Evolutionary conservation across 371 early-diverging fungal species (phyloP).

Genomic region (Phascolomyces articulosus): DNA sequence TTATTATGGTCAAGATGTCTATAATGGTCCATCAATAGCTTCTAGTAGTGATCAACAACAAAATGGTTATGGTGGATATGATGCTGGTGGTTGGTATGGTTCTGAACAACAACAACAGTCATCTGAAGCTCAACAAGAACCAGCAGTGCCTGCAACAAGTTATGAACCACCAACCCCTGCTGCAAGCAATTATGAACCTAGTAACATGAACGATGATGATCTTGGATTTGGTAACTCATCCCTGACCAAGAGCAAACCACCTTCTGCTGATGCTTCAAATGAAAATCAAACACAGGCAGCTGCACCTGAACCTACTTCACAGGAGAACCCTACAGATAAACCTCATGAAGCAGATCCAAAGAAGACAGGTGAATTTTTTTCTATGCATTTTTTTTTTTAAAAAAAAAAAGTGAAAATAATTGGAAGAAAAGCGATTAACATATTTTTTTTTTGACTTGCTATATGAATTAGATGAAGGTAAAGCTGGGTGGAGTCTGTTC

Average conservation of each 20-base stretch:
- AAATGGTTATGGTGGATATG: constrained; percentile 2
- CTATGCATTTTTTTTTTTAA: background rate
- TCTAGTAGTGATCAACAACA: background rate
- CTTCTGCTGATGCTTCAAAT: constrained; percentile 12
- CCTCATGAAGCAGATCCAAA: constrained; percentile 20
- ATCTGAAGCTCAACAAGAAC: background rate
- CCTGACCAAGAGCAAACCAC: constrained; percentile 24
- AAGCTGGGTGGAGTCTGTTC: constrained; percentile 54
- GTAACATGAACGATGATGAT: constrained; percentile 36
- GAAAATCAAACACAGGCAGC: background rate
- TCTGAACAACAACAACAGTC: constrained; percentile 2
- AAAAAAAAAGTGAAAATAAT: background rate
- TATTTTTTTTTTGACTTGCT: too few relatives aligned
- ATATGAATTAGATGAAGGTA: constrained; percentile 11
- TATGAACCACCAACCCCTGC: constrained; percentile 20
- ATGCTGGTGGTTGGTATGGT: constrained; percentile 9
- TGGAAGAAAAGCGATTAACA: too few relatives aligned
- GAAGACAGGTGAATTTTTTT: constrained; percentile 19
- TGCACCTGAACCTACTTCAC: constrained; percentile 9
- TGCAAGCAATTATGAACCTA: constrained; percentile 2
- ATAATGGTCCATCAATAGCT: background rate
- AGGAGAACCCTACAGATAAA: constrained; percentile 9
- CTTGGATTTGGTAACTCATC: constrained; percentile 61
- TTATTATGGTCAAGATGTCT: background rate
- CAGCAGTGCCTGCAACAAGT: background rate